Conservation (phyloP, 176 grass and related monocot species). For the Alopecurus myosuroides region DNA sequence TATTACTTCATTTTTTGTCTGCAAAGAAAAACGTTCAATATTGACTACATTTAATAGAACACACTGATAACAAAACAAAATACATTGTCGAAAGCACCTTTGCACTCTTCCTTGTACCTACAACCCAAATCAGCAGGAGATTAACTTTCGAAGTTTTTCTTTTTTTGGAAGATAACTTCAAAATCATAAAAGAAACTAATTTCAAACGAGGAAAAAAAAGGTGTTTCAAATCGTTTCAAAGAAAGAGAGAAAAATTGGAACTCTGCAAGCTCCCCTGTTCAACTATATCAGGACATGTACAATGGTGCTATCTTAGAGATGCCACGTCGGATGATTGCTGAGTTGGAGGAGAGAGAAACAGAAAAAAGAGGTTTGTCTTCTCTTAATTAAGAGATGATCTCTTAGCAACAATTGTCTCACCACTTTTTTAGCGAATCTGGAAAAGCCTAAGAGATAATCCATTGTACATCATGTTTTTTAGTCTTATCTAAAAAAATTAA, state of each 20-base stretch:
- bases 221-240: neutral
- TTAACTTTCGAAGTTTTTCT: neutral
- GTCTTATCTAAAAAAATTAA: no score
- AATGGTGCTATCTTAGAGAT: no score
- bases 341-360: no score
- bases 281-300: neutral
- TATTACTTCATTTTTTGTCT: neutral
- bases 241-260: neutral
- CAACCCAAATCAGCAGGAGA: neutral
- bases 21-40: neutral
- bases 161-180: neutral
- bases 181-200: neutral
- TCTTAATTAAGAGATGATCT: no score
- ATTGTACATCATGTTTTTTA: no score
- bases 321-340: no score
- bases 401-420: no score
- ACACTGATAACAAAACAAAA: neutral
- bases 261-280: neutral
- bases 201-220: neutral
- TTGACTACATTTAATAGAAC: no score
- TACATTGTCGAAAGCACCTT: neutral
- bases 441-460: no score
- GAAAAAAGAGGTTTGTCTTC: no score
- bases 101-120: no score
- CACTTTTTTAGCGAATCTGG: no score